Percentiles rank a stretch among this genome's conserved stretches.
Conservation (phyloP, 306 rosid genomes). For the Prunus mira region DNA sequence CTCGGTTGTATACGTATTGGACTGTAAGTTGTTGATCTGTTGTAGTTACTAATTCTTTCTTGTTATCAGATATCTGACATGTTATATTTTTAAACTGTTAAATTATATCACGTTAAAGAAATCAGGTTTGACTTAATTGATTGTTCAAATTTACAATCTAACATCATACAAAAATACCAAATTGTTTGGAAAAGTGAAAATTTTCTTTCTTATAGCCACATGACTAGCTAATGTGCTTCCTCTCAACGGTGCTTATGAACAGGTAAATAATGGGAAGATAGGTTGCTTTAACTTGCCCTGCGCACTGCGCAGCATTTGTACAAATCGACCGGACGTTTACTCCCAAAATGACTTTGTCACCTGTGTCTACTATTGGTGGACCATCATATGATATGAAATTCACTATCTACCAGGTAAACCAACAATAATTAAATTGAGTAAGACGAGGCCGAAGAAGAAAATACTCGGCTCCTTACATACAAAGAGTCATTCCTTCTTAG, state of each 20-base stretch:
- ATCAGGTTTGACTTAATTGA: background rate
- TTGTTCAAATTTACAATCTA: background rate
- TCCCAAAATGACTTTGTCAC: background rate
- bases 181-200: no score
- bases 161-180: background rate
- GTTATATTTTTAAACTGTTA: background rate
- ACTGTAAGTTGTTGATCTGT: background rate
- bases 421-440: background rate
- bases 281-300: constrained; percentile 13
- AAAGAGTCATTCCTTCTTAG: no score
- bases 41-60: background rate
- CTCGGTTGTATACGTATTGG: constrained; percentile 4
- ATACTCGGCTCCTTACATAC: no score
- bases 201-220: background rate
- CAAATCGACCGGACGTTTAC: background rate
- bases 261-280: background rate
- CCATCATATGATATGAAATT: background rate
- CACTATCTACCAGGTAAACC: background rate
- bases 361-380: constrained; percentile 3
- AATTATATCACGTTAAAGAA: background rate
- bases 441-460: no score
- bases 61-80: background rate
- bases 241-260: background rate
- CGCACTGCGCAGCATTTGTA: constrained; percentile 23
- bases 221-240: background rate